Evolutionary conservation across 176 grass and related monocot genomes (phyloP).

Genomic region (Carex scoparia): DNA sequence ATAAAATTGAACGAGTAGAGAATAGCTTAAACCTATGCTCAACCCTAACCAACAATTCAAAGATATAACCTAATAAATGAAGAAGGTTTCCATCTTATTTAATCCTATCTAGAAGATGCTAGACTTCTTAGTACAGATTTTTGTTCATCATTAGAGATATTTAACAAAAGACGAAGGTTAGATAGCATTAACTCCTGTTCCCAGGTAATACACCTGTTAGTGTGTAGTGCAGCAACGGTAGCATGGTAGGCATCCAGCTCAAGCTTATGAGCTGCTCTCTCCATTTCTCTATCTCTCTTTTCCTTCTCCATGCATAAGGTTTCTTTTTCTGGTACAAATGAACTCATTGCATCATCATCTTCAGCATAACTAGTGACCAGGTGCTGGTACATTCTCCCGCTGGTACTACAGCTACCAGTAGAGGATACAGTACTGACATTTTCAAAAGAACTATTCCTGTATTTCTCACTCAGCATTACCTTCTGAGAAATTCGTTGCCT

Average conservation of each 20-base stretch:
- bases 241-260: constrained; percentile 54
- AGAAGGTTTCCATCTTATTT: not conserved
- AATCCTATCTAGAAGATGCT: constrained; percentile 24
- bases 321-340: constrained; percentile 22
- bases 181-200: constrained; percentile 47
- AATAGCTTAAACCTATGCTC: not conserved
- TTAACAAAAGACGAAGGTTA: constrained; percentile 50
- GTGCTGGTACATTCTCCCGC: constrained; percentile 11
- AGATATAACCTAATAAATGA: not conserved
- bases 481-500: not conserved
- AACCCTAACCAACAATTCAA: not conserved
- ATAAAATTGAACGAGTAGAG: not conserved
- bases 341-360: constrained; percentile 25
- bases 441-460: not conserved
- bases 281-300: constrained; percentile 13
- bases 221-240: constrained; percentile 47
- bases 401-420: constrained; percentile 37
- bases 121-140: constrained; percentile 36
- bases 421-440: constrained; percentile 34
- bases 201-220: constrained; percentile 48
- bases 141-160: constrained; percentile 70
- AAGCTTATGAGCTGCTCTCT: constrained; percentile 26
- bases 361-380: not conserved
- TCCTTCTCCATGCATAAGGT: constrained; percentile 13
- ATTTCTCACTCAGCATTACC: not conserved